These are phyloP conservation scores for Tetracladium setigerum DNA, from an alignment of 495 filamentous ascomycete species.

Conservation along the genomic window DNA sequence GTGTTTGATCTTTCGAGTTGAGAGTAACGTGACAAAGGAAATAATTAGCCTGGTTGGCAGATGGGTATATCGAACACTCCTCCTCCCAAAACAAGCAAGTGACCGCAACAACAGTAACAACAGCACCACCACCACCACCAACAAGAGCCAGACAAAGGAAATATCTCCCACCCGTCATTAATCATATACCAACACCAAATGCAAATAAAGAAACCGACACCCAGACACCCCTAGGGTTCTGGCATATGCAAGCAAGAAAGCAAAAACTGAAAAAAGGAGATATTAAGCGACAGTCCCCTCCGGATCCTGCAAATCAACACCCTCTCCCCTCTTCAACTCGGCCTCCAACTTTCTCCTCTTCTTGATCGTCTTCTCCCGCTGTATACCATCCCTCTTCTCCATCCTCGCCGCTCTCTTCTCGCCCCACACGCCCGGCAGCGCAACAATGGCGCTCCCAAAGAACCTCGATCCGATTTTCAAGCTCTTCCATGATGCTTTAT, in stretches of 20 bases:
- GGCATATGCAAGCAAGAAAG: too few species aligned
- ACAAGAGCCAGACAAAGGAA: neutral
- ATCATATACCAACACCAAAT: too few species aligned
- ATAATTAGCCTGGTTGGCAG: too few species aligned
- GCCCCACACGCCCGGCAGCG: constrained; percentile 6
- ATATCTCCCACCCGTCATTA: too few species aligned
- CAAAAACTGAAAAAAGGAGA: too few species aligned
- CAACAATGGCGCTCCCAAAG: neutral
- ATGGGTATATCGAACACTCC: constrained; percentile 11
- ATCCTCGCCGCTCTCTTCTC: constrained; percentile 10
- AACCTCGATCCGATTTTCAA: constrained; percentile 1
- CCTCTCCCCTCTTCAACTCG: constrained; percentile 3
- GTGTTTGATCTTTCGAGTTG: too few species aligned
- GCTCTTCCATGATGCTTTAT: neutral
- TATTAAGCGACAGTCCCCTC: too few species aligned
- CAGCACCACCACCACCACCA: neutral
- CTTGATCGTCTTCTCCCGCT: constrained; percentile 6
- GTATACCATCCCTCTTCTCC: constrained; percentile 5
- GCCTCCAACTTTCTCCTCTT: constrained; percentile 9
- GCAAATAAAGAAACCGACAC: too few species aligned
- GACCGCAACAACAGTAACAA: neutral
- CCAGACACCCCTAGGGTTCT: too few species aligned
- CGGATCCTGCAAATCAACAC: neutral
- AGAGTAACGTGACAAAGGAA: too few species aligned
- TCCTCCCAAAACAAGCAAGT: neutral